Evolutionary conservation across 2,329 filamentous ascomycete genomes (phyloP), one percentile per base, ranked within the genome.

Genomic region (Phialocephala sp.): DNA sequence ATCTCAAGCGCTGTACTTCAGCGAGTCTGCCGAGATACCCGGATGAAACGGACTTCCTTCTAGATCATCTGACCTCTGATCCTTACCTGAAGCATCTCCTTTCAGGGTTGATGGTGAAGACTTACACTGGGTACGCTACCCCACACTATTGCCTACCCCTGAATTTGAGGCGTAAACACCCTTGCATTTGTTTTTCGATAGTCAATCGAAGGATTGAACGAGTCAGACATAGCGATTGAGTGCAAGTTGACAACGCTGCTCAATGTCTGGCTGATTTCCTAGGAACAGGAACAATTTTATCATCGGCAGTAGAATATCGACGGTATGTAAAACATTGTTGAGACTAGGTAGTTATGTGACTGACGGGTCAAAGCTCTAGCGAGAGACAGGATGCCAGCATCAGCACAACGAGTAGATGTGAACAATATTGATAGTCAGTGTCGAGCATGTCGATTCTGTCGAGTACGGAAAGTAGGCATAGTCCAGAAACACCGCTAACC

Each of bases 391-490:
- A 54, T 54, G 50, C 50, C 22, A 54, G 24, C 8, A 15, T 54
- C 50, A 18, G 35, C 50, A 12, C 50, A 54, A 32, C 2, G 22
- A 32, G 6, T 1, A 50, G 24, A 54, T n/a, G 15, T 54, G 32
- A 35, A 54, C 15, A 54, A 24, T 12, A 32, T 35, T 18, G 50
- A 54, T 32, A 54, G 15, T 35, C 50, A 54, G 32, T 20, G 50
- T 24, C 50, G 50, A 6, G 50, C 50, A 14, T 54, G 50, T 54
- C 50, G 50, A 54, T 54, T 54, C 8, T 54, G 50, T 54, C 50
- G 50, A 27, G 50, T 35, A 5, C 50, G 50, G n/a, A 54, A 54
- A 22, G 50, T 54, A 35, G 22, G 50, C 11, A 32, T 12, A 54
- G 32, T 54, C 15, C 1, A 54, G 11, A 27, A 54, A 4, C 14